Base-by-base conservation (phyloP, 371 early-diverging fungal genomes). In the Mortierella sp. region DNA sequence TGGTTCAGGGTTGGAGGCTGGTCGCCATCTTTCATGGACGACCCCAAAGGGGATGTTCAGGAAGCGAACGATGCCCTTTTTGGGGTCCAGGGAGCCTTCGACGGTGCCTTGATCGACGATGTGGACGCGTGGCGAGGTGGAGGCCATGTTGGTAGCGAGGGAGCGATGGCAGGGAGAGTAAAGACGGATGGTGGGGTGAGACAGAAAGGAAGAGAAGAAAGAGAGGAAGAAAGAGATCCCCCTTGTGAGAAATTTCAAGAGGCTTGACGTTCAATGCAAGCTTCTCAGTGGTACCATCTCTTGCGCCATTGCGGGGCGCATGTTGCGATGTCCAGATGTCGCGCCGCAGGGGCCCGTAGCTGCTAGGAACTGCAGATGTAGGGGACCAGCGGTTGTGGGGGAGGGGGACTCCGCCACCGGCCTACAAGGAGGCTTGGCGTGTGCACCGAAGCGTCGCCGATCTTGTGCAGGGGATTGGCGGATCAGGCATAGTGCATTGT, bases 11-110 rank as follows among this genome's bases (percentile, higher is more conserved):
- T 59, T 62, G 48, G 55, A 44, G 9, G 69, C 65, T 2, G 70
- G 70, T 27, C 66, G 37, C 72, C 72, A 71, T 2, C 72, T 55
- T 24, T 71, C 61, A 9, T 14, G 31, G 19, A 66, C 66, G 3
- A 27, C 45, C 0, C 57, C 72, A 24, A 44, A 71, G 9, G 72
- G 72, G n/a, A 71, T 44, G 43, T 71, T 71, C 34, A 60, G 25
- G 41, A 66, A 71, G 13, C 54, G 46, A 9, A 54, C 62, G 10
- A 71, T 39, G n/a, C 43, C 13, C 8, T 56, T 51, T 8, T n/a
- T 37, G 5, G 43, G 27, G 22, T 71, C 60, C 21, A 60, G 27
- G 0, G 56, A 34, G 12, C 64, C 71, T 13, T 52, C 51, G 28
- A 71, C 27, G 12, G 44, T 55, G 4, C 71, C 71, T 19, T 64